Percentiles rank a stretch among this genome's conserved stretches.
Evolutionary conservation across 2,329 filamentous ascomycete species (phyloP).

Genomic region (Colletotrichum coccodes): DNA sequence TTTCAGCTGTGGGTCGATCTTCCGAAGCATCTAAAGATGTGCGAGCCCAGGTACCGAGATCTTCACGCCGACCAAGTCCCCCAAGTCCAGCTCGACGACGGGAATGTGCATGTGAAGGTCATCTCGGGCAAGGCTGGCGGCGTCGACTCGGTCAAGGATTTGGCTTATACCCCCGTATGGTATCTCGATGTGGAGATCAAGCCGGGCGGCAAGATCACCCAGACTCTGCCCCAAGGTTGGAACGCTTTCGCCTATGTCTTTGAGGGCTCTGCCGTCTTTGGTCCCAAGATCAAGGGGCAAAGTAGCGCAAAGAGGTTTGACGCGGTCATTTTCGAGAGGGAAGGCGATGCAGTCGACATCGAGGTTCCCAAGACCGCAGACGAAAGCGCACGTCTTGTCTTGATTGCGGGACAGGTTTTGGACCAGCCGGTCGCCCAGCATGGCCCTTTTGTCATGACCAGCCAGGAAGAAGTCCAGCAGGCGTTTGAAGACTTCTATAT

Average conservation of each 20-base stretch:
- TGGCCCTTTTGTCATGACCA: constrained; percentile 82
- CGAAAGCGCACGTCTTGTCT: constrained; percentile 68
- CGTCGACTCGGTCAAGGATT: constrained; percentile 85
- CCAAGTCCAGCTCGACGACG: constrained; percentile 72
- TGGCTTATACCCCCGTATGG: constrained; percentile 97
- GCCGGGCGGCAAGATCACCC: constrained; percentile 81
- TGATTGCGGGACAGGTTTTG: constrained; percentile 81
- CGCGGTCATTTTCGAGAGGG: constrained; percentile 86
- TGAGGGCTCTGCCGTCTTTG: constrained; percentile 75
- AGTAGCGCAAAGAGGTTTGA: constrained; percentile 74
- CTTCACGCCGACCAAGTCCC: constrained; percentile 84
- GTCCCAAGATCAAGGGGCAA: constrained; percentile 45
- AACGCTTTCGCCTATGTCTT: constrained; percentile 91
- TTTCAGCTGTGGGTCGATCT: constrained; percentile 97
- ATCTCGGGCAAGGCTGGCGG: constrained; percentile 88
- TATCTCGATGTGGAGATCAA: constrained; percentile 83
- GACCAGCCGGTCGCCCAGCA: constrained; percentile 86
- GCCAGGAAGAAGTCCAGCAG: constrained; percentile 77
- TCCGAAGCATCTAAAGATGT: constrained; percentile 81
- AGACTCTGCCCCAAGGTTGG: constrained; percentile 82
- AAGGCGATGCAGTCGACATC: constrained; percentile 79
- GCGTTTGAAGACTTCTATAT: constrained; percentile 80
- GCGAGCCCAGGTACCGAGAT: constrained; percentile 93
- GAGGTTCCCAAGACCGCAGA: constrained; percentile 73
- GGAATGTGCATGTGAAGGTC: constrained; percentile 83